Conservation (phyloP, 2,329 filamentous ascomycete genomes). For the Claviceps cyperi region DNA sequence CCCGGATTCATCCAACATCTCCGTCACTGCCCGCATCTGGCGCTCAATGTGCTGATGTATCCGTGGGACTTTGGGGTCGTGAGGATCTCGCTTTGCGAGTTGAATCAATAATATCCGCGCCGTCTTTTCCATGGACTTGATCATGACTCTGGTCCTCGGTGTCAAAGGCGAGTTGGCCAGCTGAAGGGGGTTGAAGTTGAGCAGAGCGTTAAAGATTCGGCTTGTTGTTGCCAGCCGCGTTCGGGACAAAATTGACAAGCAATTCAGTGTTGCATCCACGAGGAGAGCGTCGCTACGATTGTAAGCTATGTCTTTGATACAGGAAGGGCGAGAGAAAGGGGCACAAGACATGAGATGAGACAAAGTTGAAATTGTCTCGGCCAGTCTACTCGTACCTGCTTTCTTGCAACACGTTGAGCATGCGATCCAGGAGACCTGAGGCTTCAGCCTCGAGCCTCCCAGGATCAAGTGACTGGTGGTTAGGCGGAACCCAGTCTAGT, state of each 20-base stretch:
- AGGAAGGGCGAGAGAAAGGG: background rate
- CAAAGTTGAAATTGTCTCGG: background rate
- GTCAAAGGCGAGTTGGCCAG: conserved; percentile 65
- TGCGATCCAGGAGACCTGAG: conserved; percentile 75
- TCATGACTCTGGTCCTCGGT: conserved; percentile 62
- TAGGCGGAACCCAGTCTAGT: conserved; percentile 67
- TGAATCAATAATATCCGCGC: conserved; percentile 72
- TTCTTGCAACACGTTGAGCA: conserved; percentile 75
- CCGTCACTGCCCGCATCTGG: conserved; percentile 60
- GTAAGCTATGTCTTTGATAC: conserved; percentile 4
- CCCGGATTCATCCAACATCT: conserved; percentile 63
- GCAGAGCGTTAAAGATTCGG: conserved; percentile 70
- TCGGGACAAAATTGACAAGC: conserved; percentile 68
- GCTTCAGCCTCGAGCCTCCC: conserved; percentile 84
- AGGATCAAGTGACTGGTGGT: conserved; percentile 66
- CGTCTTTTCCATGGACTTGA: conserved; percentile 92
- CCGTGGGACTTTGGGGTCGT: conserved; percentile 56
- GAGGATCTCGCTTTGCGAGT: conserved; percentile 71
- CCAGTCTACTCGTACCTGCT: conserved; percentile 47
- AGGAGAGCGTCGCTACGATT: conserved; percentile 62
- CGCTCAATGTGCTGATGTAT: conserved; percentile 83
- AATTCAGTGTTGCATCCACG: conserved; percentile 84
- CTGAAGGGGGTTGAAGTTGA: conserved; percentile 86
- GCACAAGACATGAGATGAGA: background rate
- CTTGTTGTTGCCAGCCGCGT: conserved; percentile 66